Percentiles rank a stretch among this genome's conserved stretches.
phyloP scores from a whole-genome alignment of 2,329 filamentous ascomycete species.

The Verticillium isaacii region DNA sequence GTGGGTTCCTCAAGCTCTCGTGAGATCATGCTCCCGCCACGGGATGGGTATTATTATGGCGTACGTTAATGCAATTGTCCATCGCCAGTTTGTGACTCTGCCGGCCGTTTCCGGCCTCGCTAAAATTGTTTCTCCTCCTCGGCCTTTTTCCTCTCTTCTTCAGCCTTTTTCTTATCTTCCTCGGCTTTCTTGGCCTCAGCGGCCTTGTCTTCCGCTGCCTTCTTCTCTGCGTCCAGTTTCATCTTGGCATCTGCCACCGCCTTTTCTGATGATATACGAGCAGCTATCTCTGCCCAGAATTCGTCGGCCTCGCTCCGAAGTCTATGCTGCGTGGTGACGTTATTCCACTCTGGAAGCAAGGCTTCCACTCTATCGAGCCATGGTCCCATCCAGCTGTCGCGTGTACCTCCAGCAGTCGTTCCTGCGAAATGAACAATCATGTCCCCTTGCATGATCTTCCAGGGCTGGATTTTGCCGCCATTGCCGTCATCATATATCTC shows the following conservation, averaged over 20 bases:
- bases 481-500: conserved; percentile 20
- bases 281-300: conserved; percentile 17
- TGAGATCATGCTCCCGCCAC: background rate
- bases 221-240: conserved; percentile 8
- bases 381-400: conserved; percentile 25
- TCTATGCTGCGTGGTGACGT: conserved; percentile 12
- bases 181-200: conserved; percentile 4
- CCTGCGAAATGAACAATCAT: conserved; percentile 23
- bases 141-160: conserved; percentile 9
- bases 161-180: conserved; percentile 6
- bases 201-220: conserved; percentile 5
- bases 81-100: background rate
- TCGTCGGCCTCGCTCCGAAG: conserved; percentile 12
- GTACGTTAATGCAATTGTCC: background rate
- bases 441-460: conserved; percentile 26
- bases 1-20: too few relatives aligned
- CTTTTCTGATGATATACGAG: conserved; percentile 5
- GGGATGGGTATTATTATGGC: background rate
- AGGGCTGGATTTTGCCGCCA: conserved; percentile 16
- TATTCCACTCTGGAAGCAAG: conserved; percentile 21
- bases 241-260: conserved; percentile 3
- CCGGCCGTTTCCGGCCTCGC: background rate
- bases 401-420: conserved; percentile 15
- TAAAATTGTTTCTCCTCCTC: conserved; percentile 2
- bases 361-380: conserved; percentile 22